Evolutionary conservation across 2,329 filamentous ascomycete genomes (phyloP), one percentile per base, ranked within the genome.

Genomic region (Penicillium sp.): DNA sequence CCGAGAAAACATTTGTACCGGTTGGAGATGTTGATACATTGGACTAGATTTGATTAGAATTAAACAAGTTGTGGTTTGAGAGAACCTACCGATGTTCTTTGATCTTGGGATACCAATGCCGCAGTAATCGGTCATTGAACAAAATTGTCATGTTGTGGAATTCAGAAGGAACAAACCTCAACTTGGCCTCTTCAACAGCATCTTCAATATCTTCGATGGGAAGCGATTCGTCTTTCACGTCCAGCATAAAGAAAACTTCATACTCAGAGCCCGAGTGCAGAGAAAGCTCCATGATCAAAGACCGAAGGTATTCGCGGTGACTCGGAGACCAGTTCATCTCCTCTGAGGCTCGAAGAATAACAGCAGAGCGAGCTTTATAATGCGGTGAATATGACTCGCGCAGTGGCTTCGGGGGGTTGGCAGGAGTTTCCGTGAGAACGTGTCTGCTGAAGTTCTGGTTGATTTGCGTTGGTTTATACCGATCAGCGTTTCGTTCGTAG

Each of bases 1-100:
- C 49, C 82, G 73, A 44, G 77, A 77, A 56, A 89, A 88, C 63
- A 81, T 82, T 57, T 88, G 84, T 2, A 88, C 72, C 4, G 82
- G 81, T 49, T 86, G 72, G 70, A 81, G 85, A 53, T 85, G 81
- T 18, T 42, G 39, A n/a, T 17, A 31, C 12, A 38, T 30, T 2
- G 39, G 30, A 9, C 35, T 32, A 6, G 12, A 18, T 7, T 16
- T 13, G 10, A 30, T 32, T 9, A 30, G 11, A 14, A 15, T 26
- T 4, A 9, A 42, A 29, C 33, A 26, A 29, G 27, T n/a, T n/a
- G n/a, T 15, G 37, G 22, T 4, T 1, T 9, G 5, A 9, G 18
- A 30, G 30, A 13, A 11, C 39, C 27, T 35, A 37, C 34, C 34
- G 38, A 18, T 38, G 29, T 10, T 46, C 41, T 3, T 39, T 28